phyloP scores from a whole-genome alignment of 192 early-diverging fungal genomes.

The Rhizophlyctis rosea region DNA sequence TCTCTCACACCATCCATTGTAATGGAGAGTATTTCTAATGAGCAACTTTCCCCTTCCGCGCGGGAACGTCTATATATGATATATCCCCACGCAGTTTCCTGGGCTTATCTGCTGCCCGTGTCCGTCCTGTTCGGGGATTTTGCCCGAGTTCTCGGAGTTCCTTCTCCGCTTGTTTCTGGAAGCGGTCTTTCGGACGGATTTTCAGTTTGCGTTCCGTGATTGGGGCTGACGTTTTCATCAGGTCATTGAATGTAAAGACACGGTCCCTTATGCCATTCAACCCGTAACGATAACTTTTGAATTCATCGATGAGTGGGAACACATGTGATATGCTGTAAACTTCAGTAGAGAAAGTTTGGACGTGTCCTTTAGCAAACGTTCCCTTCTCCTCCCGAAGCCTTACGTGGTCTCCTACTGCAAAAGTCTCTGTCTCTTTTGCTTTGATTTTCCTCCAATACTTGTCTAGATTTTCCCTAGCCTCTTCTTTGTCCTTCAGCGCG shows the following conservation, averaged over 20 bases:
- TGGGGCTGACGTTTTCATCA: conserved; percentile 5
- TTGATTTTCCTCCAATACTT: conserved; percentile 11
- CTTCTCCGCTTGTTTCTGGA: conserved; percentile 15
- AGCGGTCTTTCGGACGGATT: neutral
- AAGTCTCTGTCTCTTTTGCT: conserved; percentile 6
- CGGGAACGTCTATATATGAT: too few relatives aligned
- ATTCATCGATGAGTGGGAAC: conserved; percentile 1
- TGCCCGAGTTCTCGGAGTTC: conserved; percentile 16
- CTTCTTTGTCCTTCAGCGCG: conserved; percentile 4
- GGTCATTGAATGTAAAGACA: conserved; percentile 15
- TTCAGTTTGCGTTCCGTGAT: neutral
- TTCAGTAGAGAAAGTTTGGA: conserved; percentile 5
- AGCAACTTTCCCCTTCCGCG: too few relatives aligned
- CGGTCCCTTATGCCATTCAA: neutral
- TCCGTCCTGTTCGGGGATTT: too few relatives aligned
- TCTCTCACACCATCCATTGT: too few relatives aligned
- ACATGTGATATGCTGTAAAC: conserved; percentile 11
- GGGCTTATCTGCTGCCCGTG: too few relatives aligned
- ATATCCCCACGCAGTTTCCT: too few relatives aligned
- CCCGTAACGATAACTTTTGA: neutral
- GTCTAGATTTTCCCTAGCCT: conserved; percentile 6
- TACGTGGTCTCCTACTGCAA: conserved; percentile 10
- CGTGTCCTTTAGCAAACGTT: conserved; percentile 10
- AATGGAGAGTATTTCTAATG: too few relatives aligned
- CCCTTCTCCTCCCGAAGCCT: neutral